phyloP scores from a whole-genome alignment of 345 rosid species.

The Pelargonium nanum region DNA sequence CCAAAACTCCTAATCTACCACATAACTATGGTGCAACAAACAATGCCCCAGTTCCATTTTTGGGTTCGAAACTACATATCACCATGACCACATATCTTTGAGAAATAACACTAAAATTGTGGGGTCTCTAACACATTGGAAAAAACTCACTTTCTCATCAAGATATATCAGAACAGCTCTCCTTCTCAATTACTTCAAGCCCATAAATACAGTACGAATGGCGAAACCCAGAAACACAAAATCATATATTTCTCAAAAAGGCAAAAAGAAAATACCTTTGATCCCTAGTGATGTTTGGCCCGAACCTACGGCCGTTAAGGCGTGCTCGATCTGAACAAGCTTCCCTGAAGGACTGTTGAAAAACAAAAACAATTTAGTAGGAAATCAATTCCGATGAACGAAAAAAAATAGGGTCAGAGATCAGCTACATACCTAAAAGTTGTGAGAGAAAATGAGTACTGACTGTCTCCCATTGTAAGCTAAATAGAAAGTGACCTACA shows the following conservation, averaged over 20 bases:
- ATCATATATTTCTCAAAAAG: not conserved
- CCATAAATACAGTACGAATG: not conserved
- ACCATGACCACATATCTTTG: too few species aligned
- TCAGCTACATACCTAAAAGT: slow-evolving; percentile 58
- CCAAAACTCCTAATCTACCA: not conserved
- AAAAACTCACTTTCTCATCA: too few species aligned
- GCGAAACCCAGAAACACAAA: not conserved
- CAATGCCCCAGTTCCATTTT: not conserved
- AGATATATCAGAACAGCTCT: not conserved
- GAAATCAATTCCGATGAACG: not conserved
- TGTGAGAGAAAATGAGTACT: slow-evolving; percentile 87
- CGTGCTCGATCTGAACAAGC: slow-evolving; percentile 97
- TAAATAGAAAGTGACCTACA: not conserved
- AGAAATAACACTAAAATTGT: too few species aligned
- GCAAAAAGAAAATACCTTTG: slow-evolving; percentile 49
- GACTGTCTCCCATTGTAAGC: slow-evolving; percentile 77
- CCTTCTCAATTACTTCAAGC: not conserved
- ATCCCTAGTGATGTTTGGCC: slow-evolving; percentile 94
- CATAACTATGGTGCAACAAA: too few species aligned
- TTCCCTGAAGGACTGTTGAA: slow-evolving; percentile 79
- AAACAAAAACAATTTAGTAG: not conserved
- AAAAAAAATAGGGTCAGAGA: not conserved
- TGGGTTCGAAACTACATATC: too few species aligned
- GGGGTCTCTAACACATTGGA: not conserved
- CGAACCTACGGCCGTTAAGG: slow-evolving; percentile 85